phyloP scores from a whole-genome alignment of 495 filamentous ascomycete genomes.

The Talaromyces adpressus region DNA sequence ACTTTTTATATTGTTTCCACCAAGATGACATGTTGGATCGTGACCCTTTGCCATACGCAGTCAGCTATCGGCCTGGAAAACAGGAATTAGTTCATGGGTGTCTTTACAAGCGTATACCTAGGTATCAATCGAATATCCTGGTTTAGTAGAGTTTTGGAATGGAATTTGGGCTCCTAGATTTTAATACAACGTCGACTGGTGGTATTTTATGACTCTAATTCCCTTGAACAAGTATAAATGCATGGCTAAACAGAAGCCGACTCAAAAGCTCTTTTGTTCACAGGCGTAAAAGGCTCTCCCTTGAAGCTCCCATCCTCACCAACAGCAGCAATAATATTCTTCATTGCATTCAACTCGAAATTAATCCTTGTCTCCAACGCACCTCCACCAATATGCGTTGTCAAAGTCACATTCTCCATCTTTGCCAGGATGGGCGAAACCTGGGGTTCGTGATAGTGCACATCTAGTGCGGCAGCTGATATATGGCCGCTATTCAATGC shows the following conservation, averaged over 20 bases:
- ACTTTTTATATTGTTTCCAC: background rate
- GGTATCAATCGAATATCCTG: too few species aligned
- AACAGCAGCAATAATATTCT: conserved; percentile 57
- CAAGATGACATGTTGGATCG: background rate
- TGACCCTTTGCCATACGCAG: background rate
- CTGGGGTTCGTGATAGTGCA: conserved; percentile 19
- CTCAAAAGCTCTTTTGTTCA: conserved; percentile 17
- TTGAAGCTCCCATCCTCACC: conserved; percentile 13
- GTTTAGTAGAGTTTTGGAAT: too few species aligned
- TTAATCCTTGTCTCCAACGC: conserved; percentile 64
- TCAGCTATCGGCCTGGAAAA: background rate
- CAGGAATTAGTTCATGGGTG: background rate
- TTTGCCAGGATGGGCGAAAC: conserved; percentile 33
- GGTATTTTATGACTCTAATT: background rate
- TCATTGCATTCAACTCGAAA: conserved; percentile 67
- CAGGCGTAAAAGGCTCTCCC: conserved; percentile 15
- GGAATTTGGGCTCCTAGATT: background rate
- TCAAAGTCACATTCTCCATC: conserved; percentile 52
- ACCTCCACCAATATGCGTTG: conserved; percentile 66
- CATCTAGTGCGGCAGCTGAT: conserved; percentile 56
- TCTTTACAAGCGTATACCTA: too few species aligned
- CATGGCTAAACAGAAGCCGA: background rate
- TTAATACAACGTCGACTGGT: background rate
- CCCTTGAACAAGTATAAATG: background rate
- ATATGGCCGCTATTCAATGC: conserved; percentile 48